Base-by-base conservation (phyloP, 345 rosid genomes). In the Moricandia moricandioides region DNA sequence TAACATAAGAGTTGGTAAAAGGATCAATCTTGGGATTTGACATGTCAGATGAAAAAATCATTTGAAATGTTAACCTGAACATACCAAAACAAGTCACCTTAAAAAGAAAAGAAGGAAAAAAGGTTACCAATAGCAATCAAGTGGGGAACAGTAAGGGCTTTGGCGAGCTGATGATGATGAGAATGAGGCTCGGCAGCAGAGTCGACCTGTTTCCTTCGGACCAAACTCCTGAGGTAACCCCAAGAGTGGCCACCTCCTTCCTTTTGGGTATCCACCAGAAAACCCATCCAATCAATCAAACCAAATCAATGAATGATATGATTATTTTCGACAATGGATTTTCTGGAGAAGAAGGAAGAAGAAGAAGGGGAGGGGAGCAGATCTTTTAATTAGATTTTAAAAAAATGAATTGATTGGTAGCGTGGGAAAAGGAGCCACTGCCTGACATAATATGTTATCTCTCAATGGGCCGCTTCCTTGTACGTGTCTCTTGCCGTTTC, bases 181-280 rank as follows among this genome's bases (percentile, higher is more conserved):
- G 43, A 33, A 61, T 8, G 66, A 47, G 52, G 52, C 52, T 47
- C 52, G 7, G 17, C 52, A 21, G 79, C 85, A 64, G 95, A 92
- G 80, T 92, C 95, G 43, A 92, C 95, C 78, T 86, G 91, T 75
- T 92, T 92, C 82, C 98, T 86, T 81, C 98, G 80, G n/a, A 85
- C 78, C 75, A 92, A 79, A 61, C 87, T 77, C 77, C 82, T 86
- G 21, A 83, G 72, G 8, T 65, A 78, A 73, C 84, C 85, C 88
- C 88, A 85, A 26, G 84, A 80, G 79, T 72, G 70, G 18, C 84
- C 87, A 11, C 76, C 76, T 56, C 85, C 85, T 65, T 73, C 75
- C 61, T 69, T 74, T 78, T 82, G 80, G 40, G 87, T 82, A 75
- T 83, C 88, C 58, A 66, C 83, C 79, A 73, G 59, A 75, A 86